These are phyloP conservation scores for Saturnispora sanitii DNA, from an alignment of 805 yeast species.

Conservation along the genomic window DNA sequence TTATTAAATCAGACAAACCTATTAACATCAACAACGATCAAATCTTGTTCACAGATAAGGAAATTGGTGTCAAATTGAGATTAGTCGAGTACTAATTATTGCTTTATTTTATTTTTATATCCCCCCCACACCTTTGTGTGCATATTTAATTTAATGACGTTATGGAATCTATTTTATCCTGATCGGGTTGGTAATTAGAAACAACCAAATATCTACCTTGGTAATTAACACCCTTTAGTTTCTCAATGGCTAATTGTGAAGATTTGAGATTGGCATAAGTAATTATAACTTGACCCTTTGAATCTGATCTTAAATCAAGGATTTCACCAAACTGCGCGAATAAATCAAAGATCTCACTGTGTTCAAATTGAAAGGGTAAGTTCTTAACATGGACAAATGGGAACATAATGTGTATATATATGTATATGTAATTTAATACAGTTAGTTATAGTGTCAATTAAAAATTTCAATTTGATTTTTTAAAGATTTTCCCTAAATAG, in stretches of 20 bases:
- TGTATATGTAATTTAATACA: no score
- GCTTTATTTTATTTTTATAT: neutral
- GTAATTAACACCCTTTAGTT: constrained; percentile 49
- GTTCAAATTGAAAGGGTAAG: constrained; percentile 41
- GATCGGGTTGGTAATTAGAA: constrained; percentile 36
- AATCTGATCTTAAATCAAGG: constrained; percentile 37
- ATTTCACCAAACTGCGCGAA: constrained; percentile 49
- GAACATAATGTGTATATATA: constrained; percentile 17
- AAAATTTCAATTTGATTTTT: neutral
- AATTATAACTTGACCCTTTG: constrained; percentile 46
- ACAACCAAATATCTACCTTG: constrained; percentile 51
- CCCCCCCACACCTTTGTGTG: neutral
- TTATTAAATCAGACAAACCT: constrained; percentile 32
- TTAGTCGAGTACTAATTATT: constrained; percentile 44
- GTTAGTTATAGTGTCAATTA: no score
- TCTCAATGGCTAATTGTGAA: constrained; percentile 44
- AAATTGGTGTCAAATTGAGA: constrained; percentile 56
- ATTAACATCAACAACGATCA: constrained; percentile 3
- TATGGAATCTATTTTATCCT: constrained; percentile 10
- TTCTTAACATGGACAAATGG: constrained; percentile 43
- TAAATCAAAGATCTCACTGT: constrained; percentile 39
- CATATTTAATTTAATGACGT: constrained; percentile 8
- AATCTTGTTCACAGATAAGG: constrained; percentile 28
- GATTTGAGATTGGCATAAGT: constrained; percentile 39
- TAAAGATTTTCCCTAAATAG: no score